phyloP scores from a whole-genome alignment of 257 asterid genomes.

The Nicotiana tabacum region DNA sequence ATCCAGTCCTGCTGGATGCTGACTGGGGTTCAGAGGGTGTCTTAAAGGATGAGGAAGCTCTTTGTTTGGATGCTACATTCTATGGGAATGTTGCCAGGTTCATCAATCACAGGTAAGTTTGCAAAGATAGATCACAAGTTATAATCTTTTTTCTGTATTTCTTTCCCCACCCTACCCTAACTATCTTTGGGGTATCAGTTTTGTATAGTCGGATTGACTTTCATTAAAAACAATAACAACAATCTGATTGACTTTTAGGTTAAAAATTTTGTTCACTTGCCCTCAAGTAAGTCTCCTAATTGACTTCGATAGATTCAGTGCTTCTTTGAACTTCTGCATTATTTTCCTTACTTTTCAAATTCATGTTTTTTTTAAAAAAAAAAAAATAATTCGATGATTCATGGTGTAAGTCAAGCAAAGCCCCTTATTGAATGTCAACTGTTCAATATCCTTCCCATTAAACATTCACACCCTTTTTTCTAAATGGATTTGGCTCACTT shows the following conservation, averaged over 20 bases:
- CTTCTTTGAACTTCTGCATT: background rate
- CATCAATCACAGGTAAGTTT: conserved; percentile 79
- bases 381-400: background rate
- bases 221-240: background rate
- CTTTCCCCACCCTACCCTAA: background rate
- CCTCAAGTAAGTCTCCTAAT: background rate
- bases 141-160: background rate
- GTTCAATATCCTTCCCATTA: background rate
- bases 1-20: conserved; percentile 97
- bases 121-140: background rate
- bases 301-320: background rate
- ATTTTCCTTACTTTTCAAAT: background rate
- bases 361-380: background rate
- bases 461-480: background rate
- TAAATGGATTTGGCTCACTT: background rate
- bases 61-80: conserved; percentile 84
- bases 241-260: background rate
- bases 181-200: background rate
- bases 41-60: conserved; percentile 85
- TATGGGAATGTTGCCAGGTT: conserved; percentile 95
- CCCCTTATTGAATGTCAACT: background rate
- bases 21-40: conserved; percentile 82
- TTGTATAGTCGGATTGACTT: background rate
- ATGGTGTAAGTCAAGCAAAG: background rate
- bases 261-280: background rate